These are phyloP conservation scores for Cyclaneusma minus DNA, from an alignment of 2,329 filamentous ascomycete genomes.

Conservation along the genomic window DNA sequence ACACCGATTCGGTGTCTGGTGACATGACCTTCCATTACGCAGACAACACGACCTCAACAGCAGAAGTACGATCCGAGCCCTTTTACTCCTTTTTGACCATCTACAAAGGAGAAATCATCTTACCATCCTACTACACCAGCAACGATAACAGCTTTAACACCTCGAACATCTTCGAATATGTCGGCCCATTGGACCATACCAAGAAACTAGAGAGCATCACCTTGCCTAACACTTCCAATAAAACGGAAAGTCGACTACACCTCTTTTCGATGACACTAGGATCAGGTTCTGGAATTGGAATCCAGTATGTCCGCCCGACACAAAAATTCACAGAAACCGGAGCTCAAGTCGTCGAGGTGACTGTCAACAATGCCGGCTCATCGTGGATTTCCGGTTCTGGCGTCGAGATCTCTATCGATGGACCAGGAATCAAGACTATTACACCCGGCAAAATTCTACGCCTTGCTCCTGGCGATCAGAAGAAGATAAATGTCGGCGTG, in stretches of 20 bases:
- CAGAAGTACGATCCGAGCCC: conserved; percentile 27
- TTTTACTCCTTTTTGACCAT: conserved; percentile 29
- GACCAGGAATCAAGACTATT: conserved; percentile 26
- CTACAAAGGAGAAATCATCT: conserved; percentile 28
- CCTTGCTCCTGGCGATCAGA: conserved; percentile 28
- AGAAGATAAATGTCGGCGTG: conserved; percentile 22
- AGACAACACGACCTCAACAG: conserved; percentile 23
- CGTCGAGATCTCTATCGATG: conserved; percentile 17
- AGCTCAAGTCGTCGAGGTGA: conserved; percentile 25
- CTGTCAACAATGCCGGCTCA: conserved; percentile 21
- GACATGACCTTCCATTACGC: conserved; percentile 26
- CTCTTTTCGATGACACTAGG: conserved; percentile 26
- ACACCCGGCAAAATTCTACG: conserved; percentile 23
- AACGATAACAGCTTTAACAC: conserved; percentile 26
- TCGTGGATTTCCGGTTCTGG: conserved; percentile 21
- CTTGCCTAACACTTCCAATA: conserved; percentile 23
- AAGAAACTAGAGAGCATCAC: conserved; percentile 24
- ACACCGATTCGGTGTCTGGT: conserved; percentile 22
- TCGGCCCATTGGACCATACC: conserved; percentile 20
- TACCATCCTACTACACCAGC: conserved; percentile 24
- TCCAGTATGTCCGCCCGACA: conserved; percentile 26
- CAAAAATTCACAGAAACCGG: conserved; percentile 23
- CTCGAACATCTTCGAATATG: conserved; percentile 29
- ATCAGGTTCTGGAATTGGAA: conserved; percentile 19
- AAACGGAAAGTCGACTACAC: conserved; percentile 23